Conservation (phyloP, 2,329 filamentous ascomycete genomes). For the Xylaria digitata region DNA sequence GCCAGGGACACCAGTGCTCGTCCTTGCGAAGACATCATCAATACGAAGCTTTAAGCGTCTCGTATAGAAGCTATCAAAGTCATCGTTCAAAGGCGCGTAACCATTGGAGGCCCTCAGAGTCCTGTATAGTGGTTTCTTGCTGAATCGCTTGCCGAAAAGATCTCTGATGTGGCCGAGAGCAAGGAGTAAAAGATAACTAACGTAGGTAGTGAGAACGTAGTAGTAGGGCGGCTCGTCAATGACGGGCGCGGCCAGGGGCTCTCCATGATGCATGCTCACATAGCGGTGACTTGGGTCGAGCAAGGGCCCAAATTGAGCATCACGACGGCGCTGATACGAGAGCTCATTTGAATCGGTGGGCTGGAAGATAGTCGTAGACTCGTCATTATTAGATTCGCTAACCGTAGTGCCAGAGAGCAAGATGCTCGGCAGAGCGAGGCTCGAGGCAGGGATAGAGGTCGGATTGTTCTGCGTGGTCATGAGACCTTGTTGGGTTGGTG, state of each 20-base stretch:
- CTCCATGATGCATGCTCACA: slow-evolving; percentile 86
- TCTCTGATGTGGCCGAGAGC: slow-evolving; percentile 95
- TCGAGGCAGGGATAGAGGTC: slow-evolving; percentile 75
- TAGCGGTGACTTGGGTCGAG: slow-evolving; percentile 85
- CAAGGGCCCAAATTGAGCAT: slow-evolving; percentile 92
- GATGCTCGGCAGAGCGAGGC: slow-evolving; percentile 86
- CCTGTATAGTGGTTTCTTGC: slow-evolving; percentile 82
- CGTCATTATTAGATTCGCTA: slow-evolving; percentile 78
- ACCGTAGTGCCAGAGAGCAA: slow-evolving; percentile 88
- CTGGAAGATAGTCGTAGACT: slow-evolving; percentile 83
- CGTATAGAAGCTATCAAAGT: slow-evolving; percentile 99
- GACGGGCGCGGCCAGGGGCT: slow-evolving; percentile 81
- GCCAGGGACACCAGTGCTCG: slow-evolving; percentile 92
- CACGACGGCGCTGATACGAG: slow-evolving; percentile 77
- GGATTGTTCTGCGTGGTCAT: slow-evolving; percentile 70
- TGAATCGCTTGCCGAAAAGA: slow-evolving; percentile 97
- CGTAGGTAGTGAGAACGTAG: slow-evolving; percentile 96
- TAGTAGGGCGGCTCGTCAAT: slow-evolving; percentile 98
- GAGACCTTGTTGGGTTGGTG: slow-evolving; percentile 73
- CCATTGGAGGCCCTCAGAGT: slow-evolving; percentile 86
- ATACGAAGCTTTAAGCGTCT: slow-evolving; percentile 91
- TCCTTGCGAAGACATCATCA: slow-evolving; percentile 95
- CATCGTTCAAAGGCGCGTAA: slow-evolving; percentile 94
- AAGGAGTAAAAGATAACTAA: slow-evolving; percentile 96
- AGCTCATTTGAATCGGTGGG: slow-evolving; percentile 88